Evolutionary conservation across 2,329 filamentous ascomycete species (phyloP).

Genomic region (Coniochaeta hoffmannii): DNA sequence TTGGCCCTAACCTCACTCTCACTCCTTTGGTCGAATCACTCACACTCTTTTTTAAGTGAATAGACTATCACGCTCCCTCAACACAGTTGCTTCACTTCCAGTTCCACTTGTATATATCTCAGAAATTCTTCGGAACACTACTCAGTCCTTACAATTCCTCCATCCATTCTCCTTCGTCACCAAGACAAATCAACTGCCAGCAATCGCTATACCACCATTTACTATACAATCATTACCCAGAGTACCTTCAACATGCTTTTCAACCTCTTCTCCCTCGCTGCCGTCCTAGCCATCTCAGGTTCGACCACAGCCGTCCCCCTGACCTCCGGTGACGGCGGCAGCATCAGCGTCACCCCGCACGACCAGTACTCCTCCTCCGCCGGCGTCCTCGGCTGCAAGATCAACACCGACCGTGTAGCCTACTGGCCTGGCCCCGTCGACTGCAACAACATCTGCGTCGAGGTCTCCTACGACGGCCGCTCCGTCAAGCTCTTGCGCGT

Average conservation of each 20-base stretch:
- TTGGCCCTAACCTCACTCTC: too few relatives aligned
- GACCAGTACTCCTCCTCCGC: slow-evolving; percentile 48
- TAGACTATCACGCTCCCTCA: too few relatives aligned
- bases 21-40: too few relatives aligned
- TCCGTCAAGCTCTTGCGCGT: slow-evolving; percentile 50
- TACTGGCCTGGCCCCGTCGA: slow-evolving; percentile 49
- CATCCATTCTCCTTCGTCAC: too few relatives aligned
- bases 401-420: slow-evolving; percentile 52
- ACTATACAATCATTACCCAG: too few relatives aligned
- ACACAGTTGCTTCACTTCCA: too few relatives aligned
- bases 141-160: too few relatives aligned
- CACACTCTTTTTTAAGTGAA: too few relatives aligned
- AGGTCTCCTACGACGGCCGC: slow-evolving; percentile 39
- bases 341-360: slow-evolving; percentile 43
- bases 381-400: slow-evolving; percentile 53
- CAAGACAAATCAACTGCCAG: too few relatives aligned
- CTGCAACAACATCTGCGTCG: slow-evolving; percentile 51
- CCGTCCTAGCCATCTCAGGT: neutral
- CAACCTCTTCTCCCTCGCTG: neutral
- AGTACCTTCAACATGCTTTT: neutral
- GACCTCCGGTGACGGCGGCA: slow-evolving; percentile 1
- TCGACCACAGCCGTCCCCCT: neutral
- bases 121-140: too few relatives aligned
- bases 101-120: too few relatives aligned
- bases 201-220: too few relatives aligned